These are phyloP conservation scores for Drechslerella dactyloides DNA, from an alignment of 2,329 filamentous ascomycete genomes.

Conservation along the genomic window DNA sequence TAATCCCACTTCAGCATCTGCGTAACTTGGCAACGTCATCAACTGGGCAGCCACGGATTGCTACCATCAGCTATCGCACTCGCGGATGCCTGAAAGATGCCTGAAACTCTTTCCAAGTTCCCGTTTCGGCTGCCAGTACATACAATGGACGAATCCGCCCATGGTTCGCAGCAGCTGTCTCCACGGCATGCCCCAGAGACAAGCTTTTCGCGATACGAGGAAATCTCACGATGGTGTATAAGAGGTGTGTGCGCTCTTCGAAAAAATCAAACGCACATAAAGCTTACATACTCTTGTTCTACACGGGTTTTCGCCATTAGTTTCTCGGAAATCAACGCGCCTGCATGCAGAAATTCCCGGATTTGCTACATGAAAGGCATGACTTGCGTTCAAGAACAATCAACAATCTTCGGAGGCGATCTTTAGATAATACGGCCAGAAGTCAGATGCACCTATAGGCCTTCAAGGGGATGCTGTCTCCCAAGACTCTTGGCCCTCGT, in stretches of 20 bases:
- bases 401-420: conserved; percentile 11
- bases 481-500: conserved; percentile 47
- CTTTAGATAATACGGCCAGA: conserved; percentile 18
- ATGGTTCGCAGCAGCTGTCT: conserved; percentile 27
- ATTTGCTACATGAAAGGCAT: background rate
- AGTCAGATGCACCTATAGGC: conserved; percentile 27
- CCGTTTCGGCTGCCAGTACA: conserved; percentile 28
- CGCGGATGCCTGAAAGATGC: conserved; percentile 41
- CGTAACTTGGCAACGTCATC: conserved; percentile 16
- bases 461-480: background rate
- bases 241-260: background rate
- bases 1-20: conserved; percentile 32
- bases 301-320: conserved; percentile 2
- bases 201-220: conserved; percentile 31
- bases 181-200: conserved; percentile 14
- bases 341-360: conserved; percentile 4
- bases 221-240: background rate
- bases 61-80: conserved; percentile 1
- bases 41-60: background rate
- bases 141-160: conserved; percentile 28
- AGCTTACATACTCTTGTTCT: background rate
- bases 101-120: conserved; percentile 21
- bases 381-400: background rate
- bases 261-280: background rate
- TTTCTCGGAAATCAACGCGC: conserved; percentile 28